Conservation (phyloP, 2,329 filamentous ascomycete genomes). For the Dothidotthia symphoricarpi region DNA sequence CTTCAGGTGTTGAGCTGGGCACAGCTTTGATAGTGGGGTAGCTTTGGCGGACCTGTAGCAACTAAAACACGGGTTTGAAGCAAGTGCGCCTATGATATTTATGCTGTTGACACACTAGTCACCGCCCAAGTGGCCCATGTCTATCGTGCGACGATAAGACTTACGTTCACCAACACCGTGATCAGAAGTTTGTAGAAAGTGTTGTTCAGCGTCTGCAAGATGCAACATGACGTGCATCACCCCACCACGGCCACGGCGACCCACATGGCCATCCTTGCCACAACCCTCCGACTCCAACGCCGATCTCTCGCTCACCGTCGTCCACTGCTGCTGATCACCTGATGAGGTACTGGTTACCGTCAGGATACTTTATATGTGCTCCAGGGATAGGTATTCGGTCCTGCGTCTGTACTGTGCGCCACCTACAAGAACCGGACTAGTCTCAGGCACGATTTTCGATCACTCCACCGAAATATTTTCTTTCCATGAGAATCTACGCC, state of each 20-base stretch:
- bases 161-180: neutral
- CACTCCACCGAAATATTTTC: no score
- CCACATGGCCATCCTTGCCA: no score
- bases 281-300: neutral
- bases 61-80: neutral
- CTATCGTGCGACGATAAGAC: conserved; percentile 9
- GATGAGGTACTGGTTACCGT: no score
- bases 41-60: conserved; percentile 4
- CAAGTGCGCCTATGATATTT: conserved; percentile 1
- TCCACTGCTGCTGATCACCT: no score
- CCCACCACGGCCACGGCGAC: conserved; percentile 4
- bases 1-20: conserved; percentile 20
- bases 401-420: no score
- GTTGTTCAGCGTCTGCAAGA: conserved; percentile 8
- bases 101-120: neutral
- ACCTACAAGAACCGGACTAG: no score
- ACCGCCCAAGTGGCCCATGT: conserved; percentile 8
- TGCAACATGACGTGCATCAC: conserved; percentile 11
- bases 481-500: no score
- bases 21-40: conserved; percentile 17
- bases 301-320: no score
- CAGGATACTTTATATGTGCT: no score
- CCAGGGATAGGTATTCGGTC: no score
- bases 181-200: neutral
- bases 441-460: no score